A percentile compares a stretch with the other conserved stretches of the same genome.
Conservation (phyloP, 768 basidiomycete species). For the Scleroderma citrinum region DNA sequence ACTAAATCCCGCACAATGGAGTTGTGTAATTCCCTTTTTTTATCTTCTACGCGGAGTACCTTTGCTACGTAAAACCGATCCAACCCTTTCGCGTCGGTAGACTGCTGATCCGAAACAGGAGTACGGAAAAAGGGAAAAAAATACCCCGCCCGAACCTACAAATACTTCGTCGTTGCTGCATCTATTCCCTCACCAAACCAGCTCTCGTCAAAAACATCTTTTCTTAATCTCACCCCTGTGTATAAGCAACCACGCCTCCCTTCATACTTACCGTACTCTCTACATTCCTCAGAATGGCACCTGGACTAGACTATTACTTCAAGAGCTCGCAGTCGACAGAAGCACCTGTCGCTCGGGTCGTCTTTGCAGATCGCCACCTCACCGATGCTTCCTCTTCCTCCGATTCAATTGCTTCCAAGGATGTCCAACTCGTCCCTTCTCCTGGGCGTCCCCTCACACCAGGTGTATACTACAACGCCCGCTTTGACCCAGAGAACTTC, state of each 20-base stretch:
- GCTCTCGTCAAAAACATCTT: neutral
- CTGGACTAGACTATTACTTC: constrained; percentile 29
- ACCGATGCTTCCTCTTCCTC: neutral
- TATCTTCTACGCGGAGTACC: too few relatives aligned
- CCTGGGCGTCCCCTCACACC: constrained; percentile 10
- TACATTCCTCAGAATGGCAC: constrained; percentile 18
- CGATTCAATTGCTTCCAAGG: neutral
- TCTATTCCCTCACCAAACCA: neutral
- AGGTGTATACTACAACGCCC: constrained; percentile 55
- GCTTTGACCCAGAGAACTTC: constrained; percentile 64
- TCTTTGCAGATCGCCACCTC: constrained; percentile 4
- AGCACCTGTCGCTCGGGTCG: neutral
- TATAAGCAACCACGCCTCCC: constrained; percentile 11
- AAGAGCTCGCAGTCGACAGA: constrained; percentile 10
- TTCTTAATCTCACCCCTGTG: constrained; percentile 17
- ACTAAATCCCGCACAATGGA: too few relatives aligned
- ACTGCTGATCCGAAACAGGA: neutral
- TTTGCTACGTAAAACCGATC: neutral
- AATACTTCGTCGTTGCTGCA: neutral
- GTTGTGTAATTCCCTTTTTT: too few relatives aligned
- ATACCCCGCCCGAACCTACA: neutral
- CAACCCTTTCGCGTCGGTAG: constrained; percentile 4
- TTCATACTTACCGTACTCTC: constrained; percentile 6
- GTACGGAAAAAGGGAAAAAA: neutral
- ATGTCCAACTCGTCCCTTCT: constrained; percentile 3